These are phyloP conservation scores for Aspergillus hancockii DNA, from an alignment of 495 filamentous ascomycete genomes.

Conservation along the genomic window DNA sequence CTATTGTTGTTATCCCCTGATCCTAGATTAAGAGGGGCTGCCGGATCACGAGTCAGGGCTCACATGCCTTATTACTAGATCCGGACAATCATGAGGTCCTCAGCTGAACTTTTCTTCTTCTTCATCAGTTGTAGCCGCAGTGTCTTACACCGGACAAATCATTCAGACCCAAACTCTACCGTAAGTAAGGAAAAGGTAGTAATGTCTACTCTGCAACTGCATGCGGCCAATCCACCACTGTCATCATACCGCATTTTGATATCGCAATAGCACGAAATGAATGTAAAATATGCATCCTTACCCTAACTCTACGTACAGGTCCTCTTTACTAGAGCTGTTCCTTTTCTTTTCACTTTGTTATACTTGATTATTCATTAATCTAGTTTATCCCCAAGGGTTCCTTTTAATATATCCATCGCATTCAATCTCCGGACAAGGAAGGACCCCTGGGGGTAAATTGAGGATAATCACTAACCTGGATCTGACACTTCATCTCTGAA, in stretches of 20 bases:
- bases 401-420: background rate
- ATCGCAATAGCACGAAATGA: background rate
- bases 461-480: background rate
- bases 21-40: background rate
- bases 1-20: background rate
- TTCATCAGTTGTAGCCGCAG: too few species aligned
- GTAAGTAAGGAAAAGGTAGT: background rate
- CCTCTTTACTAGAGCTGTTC: background rate
- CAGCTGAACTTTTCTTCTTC: too few species aligned
- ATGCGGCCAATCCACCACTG: background rate
- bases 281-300: background rate
- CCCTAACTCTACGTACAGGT: background rate
- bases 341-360: background rate
- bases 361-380: background rate
- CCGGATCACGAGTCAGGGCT: background rate
- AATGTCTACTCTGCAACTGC: background rate
- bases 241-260: background rate
- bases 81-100: background rate
- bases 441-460: background rate
- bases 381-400: background rate
- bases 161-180: background rate
- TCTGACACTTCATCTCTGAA: background rate
- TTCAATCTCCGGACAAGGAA: background rate
- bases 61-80: background rate
- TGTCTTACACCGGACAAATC: background rate